Conservation (phyloP, 140 eudicot species). For the Artemisia princeps region DNA sequence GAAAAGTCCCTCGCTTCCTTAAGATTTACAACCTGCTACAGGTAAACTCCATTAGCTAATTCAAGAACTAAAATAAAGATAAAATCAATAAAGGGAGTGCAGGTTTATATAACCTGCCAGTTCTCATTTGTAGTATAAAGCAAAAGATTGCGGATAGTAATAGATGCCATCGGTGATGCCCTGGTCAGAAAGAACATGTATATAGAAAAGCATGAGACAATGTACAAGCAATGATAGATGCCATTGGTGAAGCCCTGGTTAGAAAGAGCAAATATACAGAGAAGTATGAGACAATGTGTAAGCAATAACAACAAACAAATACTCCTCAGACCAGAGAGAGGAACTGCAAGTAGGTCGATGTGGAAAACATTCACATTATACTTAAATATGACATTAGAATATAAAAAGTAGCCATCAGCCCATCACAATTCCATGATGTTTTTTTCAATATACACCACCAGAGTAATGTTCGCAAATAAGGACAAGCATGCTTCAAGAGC, state of each 20-base stretch:
- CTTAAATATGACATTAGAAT: background rate
- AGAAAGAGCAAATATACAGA: background rate
- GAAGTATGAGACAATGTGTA: constrained; percentile 13
- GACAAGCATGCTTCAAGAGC: background rate
- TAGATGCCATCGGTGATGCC: constrained; percentile 98
- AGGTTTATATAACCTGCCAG: constrained; percentile 67
- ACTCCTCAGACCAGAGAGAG: constrained; percentile 1
- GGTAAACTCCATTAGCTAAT: constrained; percentile 16
- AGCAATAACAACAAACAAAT: constrained; percentile 1
- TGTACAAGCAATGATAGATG: constrained; percentile 50
- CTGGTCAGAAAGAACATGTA: constrained; percentile 30
- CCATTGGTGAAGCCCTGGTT: constrained; percentile 93
- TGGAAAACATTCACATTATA: background rate
- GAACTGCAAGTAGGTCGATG: background rate
- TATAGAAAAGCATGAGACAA: constrained; percentile 1
- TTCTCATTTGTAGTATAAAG: constrained; percentile 87
- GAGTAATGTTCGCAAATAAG: background rate
- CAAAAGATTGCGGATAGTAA: constrained; percentile 80
- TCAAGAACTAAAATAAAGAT: constrained; percentile 12
- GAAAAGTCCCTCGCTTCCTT: constrained; percentile 94
- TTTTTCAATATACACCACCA: background rate
- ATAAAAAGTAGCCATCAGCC: background rate
- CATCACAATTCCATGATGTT: background rate
- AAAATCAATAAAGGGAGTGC: background rate
- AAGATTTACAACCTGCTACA: constrained; percentile 74